A percentile compares a stretch with the other conserved stretches of the same genome.
These are phyloP conservation scores for Albophoma yamanashiensis DNA, from an alignment of 2,329 filamentous ascomycete genomes.

Conservation along the genomic window DNA sequence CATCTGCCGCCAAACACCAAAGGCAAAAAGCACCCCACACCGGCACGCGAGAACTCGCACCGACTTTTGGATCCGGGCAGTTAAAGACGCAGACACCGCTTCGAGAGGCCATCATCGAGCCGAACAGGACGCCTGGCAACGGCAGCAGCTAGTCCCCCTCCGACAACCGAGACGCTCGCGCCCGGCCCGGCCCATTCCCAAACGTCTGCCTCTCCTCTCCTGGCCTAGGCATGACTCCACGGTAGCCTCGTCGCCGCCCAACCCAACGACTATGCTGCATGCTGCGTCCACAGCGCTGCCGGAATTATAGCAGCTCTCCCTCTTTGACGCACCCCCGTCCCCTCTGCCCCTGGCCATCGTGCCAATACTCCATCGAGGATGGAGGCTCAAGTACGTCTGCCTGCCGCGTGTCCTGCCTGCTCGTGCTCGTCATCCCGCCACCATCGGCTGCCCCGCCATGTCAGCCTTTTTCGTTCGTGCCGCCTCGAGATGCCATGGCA, in stretches of 20 bases:
- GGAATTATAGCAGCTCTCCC: conserved; percentile 30
- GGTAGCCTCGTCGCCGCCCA: conserved; percentile 26
- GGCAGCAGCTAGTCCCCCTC: background rate
- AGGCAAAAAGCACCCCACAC: conserved; percentile 20
- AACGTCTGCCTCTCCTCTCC: conserved; percentile 3
- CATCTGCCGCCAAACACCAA: conserved; percentile 13
- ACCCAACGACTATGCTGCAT: conserved; percentile 30
- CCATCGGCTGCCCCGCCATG: background rate
- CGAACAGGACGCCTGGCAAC: background rate
- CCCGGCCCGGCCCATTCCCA: background rate
- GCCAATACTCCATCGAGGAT: conserved; percentile 19
- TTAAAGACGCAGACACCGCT: conserved; percentile 24
- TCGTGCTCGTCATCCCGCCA: background rate
- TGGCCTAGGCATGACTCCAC: conserved; percentile 27
- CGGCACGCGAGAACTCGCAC: conserved; percentile 24
- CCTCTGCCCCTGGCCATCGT: conserved; percentile 6
- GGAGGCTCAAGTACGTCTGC: conserved; percentile 35
- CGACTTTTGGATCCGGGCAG: conserved; percentile 27
- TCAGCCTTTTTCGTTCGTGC: background rate
- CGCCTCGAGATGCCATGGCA: background rate
- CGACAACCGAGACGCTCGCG: background rate
- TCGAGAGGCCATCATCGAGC: conserved; percentile 1
- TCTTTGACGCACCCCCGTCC: conserved; percentile 5
- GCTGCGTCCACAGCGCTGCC: conserved; percentile 29
- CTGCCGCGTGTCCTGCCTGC: background rate